phyloP scores from a whole-genome alignment of 371 early-diverging fungal species.

The Scutellospora calospora region DNA sequence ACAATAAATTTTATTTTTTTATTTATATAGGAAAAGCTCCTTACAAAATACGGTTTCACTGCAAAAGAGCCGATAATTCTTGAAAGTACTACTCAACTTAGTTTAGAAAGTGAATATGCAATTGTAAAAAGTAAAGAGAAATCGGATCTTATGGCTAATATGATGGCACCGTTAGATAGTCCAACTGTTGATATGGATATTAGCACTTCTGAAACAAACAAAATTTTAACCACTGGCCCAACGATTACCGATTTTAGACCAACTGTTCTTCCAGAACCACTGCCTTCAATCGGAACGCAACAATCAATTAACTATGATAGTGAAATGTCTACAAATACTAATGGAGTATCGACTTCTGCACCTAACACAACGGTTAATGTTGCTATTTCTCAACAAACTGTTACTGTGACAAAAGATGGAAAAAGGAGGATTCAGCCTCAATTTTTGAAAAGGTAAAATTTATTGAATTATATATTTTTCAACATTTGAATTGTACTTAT shows the following conservation, averaged over 20 bases:
- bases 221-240: too few relatives aligned
- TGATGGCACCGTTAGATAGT: slow-evolving; percentile 53
- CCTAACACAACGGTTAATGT: neutral
- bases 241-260: neutral
- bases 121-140: slow-evolving; percentile 51
- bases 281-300: neutral
- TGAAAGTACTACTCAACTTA: slow-evolving; percentile 72
- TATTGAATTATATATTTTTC: neutral
- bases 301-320: neutral
- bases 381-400: slow-evolving; percentile 49
- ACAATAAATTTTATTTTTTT: neutral
- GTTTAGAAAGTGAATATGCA: slow-evolving; percentile 70
- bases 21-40: slow-evolving; percentile 58
- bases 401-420: slow-evolving; percentile 78
- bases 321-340: neutral
- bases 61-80: slow-evolving; percentile 63
- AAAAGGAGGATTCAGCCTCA: slow-evolving; percentile 82
- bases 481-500: too few relatives aligned
- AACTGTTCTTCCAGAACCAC: neutral
- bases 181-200: slow-evolving; percentile 15
- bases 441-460: slow-evolving; percentile 42
- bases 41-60: slow-evolving; percentile 78
- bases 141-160: slow-evolving; percentile 55
- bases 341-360: neutral
- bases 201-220: too few relatives aligned